A percentile compares a stretch with the other conserved stretches of the same genome.
These are phyloP conservation scores for Peronospora destructor DNA, from an alignment of 352 stramenopile species.

Conservation along the genomic window DNA sequence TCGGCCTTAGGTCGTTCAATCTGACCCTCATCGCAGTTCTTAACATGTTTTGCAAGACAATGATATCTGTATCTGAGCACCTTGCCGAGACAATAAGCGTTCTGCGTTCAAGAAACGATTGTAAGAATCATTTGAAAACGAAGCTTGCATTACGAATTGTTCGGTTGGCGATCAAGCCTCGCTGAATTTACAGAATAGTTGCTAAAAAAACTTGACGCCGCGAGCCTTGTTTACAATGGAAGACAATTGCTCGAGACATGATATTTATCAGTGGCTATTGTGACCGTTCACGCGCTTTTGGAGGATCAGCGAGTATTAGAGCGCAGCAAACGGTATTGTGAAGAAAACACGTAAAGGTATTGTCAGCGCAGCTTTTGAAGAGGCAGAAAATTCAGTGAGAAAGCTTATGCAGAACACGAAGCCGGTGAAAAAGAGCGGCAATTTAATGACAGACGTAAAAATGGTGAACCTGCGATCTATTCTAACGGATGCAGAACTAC, in stretches of 20 bases:
- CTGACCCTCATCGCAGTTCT: constrained; percentile 56
- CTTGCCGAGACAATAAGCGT: constrained; percentile 44
- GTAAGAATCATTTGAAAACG: constrained; percentile 53
- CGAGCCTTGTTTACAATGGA: constrained; percentile 43
- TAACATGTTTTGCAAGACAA: constrained; percentile 49
- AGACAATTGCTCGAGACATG: constrained; percentile 27
- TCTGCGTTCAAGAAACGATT: constrained; percentile 44
- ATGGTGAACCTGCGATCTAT: constrained; percentile 58
- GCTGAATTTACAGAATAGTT: constrained; percentile 64
- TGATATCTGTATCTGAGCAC: constrained; percentile 38
- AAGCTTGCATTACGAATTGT: constrained; percentile 38
- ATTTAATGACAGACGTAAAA: constrained; percentile 51
- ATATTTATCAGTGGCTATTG: constrained; percentile 52
- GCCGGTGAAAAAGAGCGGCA: constrained; percentile 48
- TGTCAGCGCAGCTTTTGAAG: constrained; percentile 45
- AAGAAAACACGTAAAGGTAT: constrained; percentile 61
- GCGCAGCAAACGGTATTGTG: constrained; percentile 48
- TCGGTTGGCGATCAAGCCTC: constrained; percentile 36
- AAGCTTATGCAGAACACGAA: constrained; percentile 34
- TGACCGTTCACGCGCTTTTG: constrained; percentile 53
- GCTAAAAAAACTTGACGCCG: constrained; percentile 62
- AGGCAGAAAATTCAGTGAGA: constrained; percentile 49
- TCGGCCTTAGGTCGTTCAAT: too few species aligned
- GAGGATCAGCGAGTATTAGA: constrained; percentile 66
- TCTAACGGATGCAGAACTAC: constrained; percentile 51